phyloP scores from a whole-genome alignment of 495 filamentous ascomycete species.

The Monascus purpureus region DNA sequence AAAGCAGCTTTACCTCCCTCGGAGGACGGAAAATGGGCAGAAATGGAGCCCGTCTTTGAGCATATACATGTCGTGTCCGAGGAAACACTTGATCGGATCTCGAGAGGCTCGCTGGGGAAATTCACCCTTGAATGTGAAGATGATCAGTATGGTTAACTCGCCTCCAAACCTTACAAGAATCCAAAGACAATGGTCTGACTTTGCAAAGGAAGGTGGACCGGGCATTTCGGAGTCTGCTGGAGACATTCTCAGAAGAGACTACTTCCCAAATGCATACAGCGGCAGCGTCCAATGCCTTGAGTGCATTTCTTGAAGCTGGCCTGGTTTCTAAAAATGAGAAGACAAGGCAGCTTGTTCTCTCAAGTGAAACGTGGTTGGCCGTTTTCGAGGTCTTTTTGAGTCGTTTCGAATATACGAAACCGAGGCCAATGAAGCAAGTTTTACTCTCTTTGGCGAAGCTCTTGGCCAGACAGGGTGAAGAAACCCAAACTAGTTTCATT shows the following conservation, averaged over 20 bases:
- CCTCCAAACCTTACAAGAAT: neutral
- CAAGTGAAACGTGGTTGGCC: conserved; percentile 36
- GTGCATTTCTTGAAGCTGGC: conserved; percentile 34
- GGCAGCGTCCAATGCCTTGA: conserved; percentile 31
- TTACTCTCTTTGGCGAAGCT: conserved; percentile 43
- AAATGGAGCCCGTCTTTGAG: conserved; percentile 24
- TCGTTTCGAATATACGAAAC: conserved; percentile 58
- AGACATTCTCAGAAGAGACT: conserved; percentile 24
- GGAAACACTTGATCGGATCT: conserved; percentile 21
- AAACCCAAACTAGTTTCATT: conserved; percentile 9
- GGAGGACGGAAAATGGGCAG: conserved; percentile 3
- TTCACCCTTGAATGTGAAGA: conserved; percentile 22
- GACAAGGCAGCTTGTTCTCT: conserved; percentile 29
- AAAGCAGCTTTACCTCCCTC: conserved; percentile 7
- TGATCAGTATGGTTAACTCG: conserved; percentile 14
- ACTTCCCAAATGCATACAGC: conserved; percentile 26
- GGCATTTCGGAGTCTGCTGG: conserved; percentile 24
- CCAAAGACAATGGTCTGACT: conserved; percentile 8
- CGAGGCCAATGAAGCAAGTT: conserved; percentile 62
- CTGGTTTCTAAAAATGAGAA: conserved; percentile 16
- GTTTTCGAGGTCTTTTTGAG: conserved; percentile 59
- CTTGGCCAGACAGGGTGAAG: conserved; percentile 33
- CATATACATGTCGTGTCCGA: conserved; percentile 26
- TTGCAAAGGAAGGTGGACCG: conserved; percentile 15
- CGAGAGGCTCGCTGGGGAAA: conserved; percentile 25